Conservation (phyloP, 2,329 filamentous ascomycete species). For the Pseudogymnoascus sp. region DNA sequence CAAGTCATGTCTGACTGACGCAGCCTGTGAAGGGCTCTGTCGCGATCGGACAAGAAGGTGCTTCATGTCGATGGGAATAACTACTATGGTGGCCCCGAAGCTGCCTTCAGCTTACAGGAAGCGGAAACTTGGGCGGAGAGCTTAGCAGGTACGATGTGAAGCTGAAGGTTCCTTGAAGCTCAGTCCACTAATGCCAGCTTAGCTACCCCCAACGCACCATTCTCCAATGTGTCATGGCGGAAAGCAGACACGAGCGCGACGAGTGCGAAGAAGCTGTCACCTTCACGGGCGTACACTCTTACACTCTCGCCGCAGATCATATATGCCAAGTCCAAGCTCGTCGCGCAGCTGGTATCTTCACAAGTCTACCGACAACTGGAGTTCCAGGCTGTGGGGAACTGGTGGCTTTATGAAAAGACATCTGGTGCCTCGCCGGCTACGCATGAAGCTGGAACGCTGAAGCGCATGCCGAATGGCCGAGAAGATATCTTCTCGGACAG, state of each 20-base stretch:
- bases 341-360: constrained; percentile 79
- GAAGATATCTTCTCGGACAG: constrained; percentile 85
- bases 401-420: constrained; percentile 59
- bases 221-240: constrained; percentile 25
- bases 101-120: constrained; percentile 77
- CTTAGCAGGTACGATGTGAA: constrained; percentile 27
- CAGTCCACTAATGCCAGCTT: background rate
- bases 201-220: constrained; percentile 17
- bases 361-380: constrained; percentile 83
- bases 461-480: constrained; percentile 75
- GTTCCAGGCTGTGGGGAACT: constrained; percentile 87
- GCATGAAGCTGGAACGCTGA: constrained; percentile 36
- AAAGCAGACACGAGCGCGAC: constrained; percentile 26
- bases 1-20: constrained; percentile 62
- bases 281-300: constrained; percentile 71
- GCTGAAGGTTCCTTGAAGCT: background rate
- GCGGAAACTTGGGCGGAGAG: constrained; percentile 63
- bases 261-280: constrained; percentile 40
- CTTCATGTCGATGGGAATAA: constrained; percentile 81
- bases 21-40: constrained; percentile 70
- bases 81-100: constrained; percentile 82
- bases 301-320: constrained; percentile 80
- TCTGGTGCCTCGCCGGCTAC: constrained; percentile 11
- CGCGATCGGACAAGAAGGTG: constrained; percentile 83
- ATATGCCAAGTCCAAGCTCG: constrained; percentile 70